Evolutionary conservation across 208 protist genomes (phyloP).

Genomic region (Wallacemonas collosoma): DNA sequence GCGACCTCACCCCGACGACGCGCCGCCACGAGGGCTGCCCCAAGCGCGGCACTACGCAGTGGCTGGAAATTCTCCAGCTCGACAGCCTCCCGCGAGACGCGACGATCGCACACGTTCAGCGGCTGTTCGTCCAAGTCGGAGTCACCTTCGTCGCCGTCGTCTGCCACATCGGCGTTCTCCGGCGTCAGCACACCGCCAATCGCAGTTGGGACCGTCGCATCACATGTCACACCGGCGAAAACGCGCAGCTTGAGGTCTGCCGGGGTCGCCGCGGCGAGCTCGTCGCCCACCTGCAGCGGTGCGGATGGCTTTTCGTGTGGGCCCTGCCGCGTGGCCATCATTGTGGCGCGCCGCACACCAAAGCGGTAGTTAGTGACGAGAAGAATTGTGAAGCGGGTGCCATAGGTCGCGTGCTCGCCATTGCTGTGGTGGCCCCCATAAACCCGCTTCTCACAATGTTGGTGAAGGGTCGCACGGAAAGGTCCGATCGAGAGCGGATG

Average conservation of each 20-base stretch:
- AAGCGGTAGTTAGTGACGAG: constrained; percentile 16
- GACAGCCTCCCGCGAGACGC: background rate
- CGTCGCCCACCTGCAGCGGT: constrained; percentile 5
- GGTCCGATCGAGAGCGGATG: constrained; percentile 5
- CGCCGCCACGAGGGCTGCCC: background rate
- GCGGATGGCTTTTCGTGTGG: background rate
- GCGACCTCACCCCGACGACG: constrained; percentile 1
- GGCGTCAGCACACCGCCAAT: constrained; percentile 5
- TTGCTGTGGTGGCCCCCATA: background rate
- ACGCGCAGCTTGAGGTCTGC: constrained; percentile 10
- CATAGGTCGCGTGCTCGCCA: constrained; percentile 2
- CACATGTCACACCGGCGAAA: constrained; percentile 15
- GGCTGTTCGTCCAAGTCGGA: constrained; percentile 10
- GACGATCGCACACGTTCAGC: background rate
- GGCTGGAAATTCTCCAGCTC: constrained; percentile 12
- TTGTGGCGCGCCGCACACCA: constrained; percentile 3
- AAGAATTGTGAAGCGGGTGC: constrained; percentile 11
- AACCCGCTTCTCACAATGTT: background rate
- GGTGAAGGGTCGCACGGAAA: constrained; percentile 7
- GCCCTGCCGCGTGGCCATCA: constrained; percentile 10
- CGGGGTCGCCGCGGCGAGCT: background rate
- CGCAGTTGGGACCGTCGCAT: constrained; percentile 8
- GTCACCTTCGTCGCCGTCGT: constrained; percentile 16
- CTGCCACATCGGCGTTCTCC: background rate
- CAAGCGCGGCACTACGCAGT: background rate